These are phyloP conservation scores for Cucurbita moschata DNA, from an alignment of 306 rosid species.

Conservation along the genomic window DNA sequence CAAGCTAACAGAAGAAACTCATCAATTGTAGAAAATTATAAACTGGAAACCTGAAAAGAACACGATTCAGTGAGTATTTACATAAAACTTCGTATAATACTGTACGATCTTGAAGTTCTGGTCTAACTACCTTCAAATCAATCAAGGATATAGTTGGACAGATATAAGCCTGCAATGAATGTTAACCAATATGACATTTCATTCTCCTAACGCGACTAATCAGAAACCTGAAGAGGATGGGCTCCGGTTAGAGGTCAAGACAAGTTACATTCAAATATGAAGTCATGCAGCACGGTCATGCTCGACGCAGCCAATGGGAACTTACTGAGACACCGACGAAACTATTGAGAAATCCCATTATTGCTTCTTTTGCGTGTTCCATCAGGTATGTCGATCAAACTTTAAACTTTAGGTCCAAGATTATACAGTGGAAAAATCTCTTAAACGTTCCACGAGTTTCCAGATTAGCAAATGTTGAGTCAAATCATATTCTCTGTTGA, in stretches of 20 bases:
- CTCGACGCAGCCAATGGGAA: neutral
- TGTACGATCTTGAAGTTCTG: neutral
- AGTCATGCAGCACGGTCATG: neutral
- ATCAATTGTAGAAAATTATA: constrained; percentile 24
- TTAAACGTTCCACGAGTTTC: neutral
- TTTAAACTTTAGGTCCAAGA: neutral
- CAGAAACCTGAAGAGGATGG: neutral
- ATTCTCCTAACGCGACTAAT: neutral
- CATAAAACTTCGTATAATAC: neutral
- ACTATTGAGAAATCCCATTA: neutral
- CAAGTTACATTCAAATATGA: neutral
- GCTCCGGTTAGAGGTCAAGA: neutral
- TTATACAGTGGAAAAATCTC: neutral
- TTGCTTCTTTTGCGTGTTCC: neutral
- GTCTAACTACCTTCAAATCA: neutral
- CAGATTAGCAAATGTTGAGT: neutral
- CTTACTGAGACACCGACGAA: neutral
- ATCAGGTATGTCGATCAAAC: neutral
- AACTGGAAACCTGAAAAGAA: constrained; percentile 38
- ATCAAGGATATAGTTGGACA: neutral
- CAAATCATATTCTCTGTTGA: neutral
- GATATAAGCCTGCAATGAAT: neutral
- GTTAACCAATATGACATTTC: neutral
- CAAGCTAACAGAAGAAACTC: constrained; percentile 21
- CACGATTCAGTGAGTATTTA: constrained; percentile 12